phyloP scores from a whole-genome alignment of 2,329 filamentous ascomycete genomes.

The Trichophyton simii region DNA sequence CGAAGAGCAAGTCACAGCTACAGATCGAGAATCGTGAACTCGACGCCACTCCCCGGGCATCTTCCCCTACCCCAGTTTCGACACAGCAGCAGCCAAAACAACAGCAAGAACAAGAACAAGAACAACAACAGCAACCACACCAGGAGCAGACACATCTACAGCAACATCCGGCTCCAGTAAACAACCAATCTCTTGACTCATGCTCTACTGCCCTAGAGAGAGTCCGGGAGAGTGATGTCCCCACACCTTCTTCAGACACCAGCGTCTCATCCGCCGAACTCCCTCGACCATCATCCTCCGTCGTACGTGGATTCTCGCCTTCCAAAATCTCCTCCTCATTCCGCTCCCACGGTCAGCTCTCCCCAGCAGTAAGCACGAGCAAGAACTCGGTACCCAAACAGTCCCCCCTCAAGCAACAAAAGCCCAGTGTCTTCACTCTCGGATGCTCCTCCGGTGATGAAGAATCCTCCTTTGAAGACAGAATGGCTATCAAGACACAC shows the following conservation, averaged over 20 bases:
- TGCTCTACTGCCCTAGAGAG: slow-evolving; percentile 45
- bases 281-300: slow-evolving; percentile 46
- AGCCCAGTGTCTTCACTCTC: slow-evolving; percentile 55
- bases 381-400: slow-evolving; percentile 51
- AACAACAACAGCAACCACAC: slow-evolving; percentile 26
- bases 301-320: slow-evolving; percentile 78
- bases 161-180: slow-evolving; percentile 25
- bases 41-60: slow-evolving; percentile 33
- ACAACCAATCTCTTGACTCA: slow-evolving; percentile 40
- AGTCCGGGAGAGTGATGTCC: slow-evolving; percentile 34
- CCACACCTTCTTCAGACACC: slow-evolving; percentile 42
- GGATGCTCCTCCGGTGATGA: slow-evolving; percentile 82
- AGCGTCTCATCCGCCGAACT: slow-evolving; percentile 48
- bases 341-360: slow-evolving; percentile 47
- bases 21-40: slow-evolving; percentile 24
- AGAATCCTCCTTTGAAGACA: slow-evolving; percentile 58
- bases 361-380: slow-evolving; percentile 34
- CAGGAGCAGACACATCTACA: slow-evolving; percentile 18
- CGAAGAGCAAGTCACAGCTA: slow-evolving; percentile 31
- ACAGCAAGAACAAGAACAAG: slow-evolving; percentile 27
- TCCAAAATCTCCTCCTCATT: slow-evolving; percentile 58
- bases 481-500: slow-evolving; percentile 41
- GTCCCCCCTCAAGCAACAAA: slow-evolving; percentile 46
- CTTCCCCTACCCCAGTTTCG: slow-evolving; percentile 30
- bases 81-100: slow-evolving; percentile 20